A percentile compares a stretch with the other conserved stretches of the same genome.
Evolutionary conservation across 257 asterid species (phyloP).

Genomic region (Perilla frutescens): DNA sequence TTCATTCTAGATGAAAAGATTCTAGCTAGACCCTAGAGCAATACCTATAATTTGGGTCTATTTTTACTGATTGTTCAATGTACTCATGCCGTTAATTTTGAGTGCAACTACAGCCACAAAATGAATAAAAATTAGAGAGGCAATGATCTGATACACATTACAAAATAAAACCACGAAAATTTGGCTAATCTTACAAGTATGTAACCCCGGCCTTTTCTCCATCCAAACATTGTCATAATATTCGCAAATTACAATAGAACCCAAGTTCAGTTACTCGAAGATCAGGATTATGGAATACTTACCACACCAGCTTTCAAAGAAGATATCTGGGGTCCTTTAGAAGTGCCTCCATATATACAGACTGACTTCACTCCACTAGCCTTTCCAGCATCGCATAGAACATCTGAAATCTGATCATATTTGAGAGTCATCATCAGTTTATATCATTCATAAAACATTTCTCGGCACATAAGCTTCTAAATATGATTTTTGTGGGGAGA

Average conservation of each 20-base stretch:
- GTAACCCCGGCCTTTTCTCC: constrained; percentile 1
- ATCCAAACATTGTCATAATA: neutral
- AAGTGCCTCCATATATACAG: constrained; percentile 91
- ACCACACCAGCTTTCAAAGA: constrained; percentile 93
- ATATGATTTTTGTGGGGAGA: neutral
- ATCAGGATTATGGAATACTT: constrained; percentile 39
- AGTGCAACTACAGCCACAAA: neutral
- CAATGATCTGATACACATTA: neutral
- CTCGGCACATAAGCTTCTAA: neutral
- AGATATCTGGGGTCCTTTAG: constrained; percentile 91
- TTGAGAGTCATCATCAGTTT: constrained; percentile 29
- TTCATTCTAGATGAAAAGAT: no score
- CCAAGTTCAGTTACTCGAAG: neutral
- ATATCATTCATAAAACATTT: constrained; percentile 12
- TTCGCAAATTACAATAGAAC: constrained; percentile 17
- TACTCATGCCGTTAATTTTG: neutral
- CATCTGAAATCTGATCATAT: constrained; percentile 78
- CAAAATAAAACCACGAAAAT: neutral
- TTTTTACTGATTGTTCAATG: neutral
- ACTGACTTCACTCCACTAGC: constrained; percentile 77
- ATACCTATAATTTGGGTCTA: no score
- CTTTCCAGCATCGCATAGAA: constrained; percentile 88
- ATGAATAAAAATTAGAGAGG: neutral
- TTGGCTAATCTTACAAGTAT: neutral
- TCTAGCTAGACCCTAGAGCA: no score